A percentile compares a stretch with the other conserved stretches of the same genome.
Conservation (phyloP, 1,139 yeast genomes). For the Suhomyces bribrorum region DNA sequence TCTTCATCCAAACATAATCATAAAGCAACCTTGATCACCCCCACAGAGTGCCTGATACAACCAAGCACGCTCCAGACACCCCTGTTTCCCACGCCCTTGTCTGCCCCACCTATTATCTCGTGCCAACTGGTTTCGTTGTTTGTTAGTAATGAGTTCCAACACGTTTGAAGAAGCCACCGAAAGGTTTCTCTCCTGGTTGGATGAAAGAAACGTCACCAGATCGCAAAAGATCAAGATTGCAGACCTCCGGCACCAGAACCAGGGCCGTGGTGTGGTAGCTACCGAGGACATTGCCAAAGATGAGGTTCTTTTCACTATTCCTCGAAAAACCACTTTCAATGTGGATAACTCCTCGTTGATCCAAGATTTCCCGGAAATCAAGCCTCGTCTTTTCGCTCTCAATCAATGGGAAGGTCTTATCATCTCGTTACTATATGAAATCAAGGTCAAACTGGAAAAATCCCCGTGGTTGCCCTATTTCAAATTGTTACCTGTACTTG, state of each 20-base stretch:
- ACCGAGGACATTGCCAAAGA: constrained; percentile 54
- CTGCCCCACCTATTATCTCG: too few species aligned
- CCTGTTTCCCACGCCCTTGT: too few species aligned
- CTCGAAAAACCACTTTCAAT: constrained; percentile 59
- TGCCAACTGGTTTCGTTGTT: too few species aligned
- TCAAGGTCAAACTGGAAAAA: constrained; percentile 35
- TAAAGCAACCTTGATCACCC: too few species aligned
- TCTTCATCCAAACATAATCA: too few species aligned
- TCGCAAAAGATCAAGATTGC: constrained; percentile 58
- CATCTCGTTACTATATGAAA: constrained; percentile 63
- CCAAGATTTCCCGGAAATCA: constrained; percentile 31
- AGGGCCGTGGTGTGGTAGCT: constrained; percentile 84
- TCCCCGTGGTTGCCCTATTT: constrained; percentile 74
- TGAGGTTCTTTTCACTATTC: constrained; percentile 69
- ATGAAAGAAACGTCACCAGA: constrained; percentile 42
- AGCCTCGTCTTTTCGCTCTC: constrained; percentile 40
- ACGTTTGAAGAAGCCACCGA: constrained; percentile 31
- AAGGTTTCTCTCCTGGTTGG: constrained; percentile 57
- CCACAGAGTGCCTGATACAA: too few species aligned
- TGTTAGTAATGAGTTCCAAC: constrained; percentile 1
- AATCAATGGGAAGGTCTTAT: constrained; percentile 81
- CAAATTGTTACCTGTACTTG: constrained; percentile 60
- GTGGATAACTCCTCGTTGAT: constrained; percentile 55
- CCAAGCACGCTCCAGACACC: too few species aligned
- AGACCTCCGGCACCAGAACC: constrained; percentile 58